Conservation (phyloP, 1,284 basidiomycete species). For the Irpex rosettiformis region DNA sequence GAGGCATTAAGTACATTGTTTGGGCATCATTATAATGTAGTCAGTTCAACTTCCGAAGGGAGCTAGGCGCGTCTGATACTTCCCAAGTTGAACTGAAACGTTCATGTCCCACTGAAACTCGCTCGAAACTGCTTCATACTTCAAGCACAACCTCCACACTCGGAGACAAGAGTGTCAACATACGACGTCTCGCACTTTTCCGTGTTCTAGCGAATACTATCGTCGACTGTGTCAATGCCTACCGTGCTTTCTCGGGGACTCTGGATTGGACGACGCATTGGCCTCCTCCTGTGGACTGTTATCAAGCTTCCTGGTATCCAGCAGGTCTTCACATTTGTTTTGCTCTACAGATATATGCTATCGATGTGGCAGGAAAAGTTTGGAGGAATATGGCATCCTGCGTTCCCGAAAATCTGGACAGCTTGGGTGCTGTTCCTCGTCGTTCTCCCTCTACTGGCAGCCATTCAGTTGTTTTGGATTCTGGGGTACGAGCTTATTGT, state of each 20-base stretch:
- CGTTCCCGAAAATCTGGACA: conserved; percentile 20
- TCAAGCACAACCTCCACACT: no score
- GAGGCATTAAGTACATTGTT: not conserved
- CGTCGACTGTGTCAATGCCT: no score
- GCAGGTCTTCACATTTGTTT: conserved; percentile 15
- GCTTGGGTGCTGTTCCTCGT: conserved; percentile 19
- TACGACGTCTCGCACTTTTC: no score
- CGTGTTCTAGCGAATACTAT: no score
- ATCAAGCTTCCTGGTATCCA: conserved; percentile 9
- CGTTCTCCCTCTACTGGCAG: conserved; percentile 19
- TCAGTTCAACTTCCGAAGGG: no score
- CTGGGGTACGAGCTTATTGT: conserved; percentile 6
- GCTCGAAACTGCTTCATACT: no score
- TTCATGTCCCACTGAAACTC: no score
- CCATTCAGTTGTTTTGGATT: conserved; percentile 18
- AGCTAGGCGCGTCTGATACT: no score
- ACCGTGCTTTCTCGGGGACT: no score
- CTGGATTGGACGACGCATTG: not conserved
- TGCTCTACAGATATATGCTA: conserved; percentile 13
- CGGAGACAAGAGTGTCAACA: no score
- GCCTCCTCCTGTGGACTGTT: not conserved
- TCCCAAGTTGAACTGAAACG: no score
- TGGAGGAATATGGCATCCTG: conserved; percentile 19
- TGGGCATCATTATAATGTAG: no score
- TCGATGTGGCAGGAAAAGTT: conserved; percentile 12